Base-by-base conservation (phyloP, 2,329 filamentous ascomycete genomes). In the Cladosporium sp. region DNA sequence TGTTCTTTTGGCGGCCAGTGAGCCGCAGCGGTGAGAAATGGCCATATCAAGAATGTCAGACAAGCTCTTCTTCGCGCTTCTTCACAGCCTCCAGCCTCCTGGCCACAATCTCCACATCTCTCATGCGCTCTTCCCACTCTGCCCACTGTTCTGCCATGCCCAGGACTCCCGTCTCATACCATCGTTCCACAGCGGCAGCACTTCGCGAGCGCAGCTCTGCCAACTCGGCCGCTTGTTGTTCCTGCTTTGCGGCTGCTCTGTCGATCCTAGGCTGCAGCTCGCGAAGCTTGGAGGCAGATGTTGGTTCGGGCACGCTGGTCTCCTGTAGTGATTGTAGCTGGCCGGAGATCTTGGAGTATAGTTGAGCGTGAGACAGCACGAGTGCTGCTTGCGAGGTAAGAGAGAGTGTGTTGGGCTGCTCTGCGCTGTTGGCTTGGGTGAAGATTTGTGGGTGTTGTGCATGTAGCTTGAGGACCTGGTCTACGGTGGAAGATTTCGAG, bases 131-230 rank as follows among this genome's bases (percentile, higher is more conserved):
- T 78, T 96, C 90, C 74, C 89, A 87, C 61, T 89, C 87, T 26
- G 89, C 89, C 80, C 92, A 89, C 66, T 85, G 85, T 70, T 88
- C 85, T 0, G 89, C 89, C 70, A 86, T 87, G 12, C 85, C 84
- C 57, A 96, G 80, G 52, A 95, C 82, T 3, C 88, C 86, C 28
- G 86, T 80, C 75, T 93, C 88, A 77, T 94, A 93, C 89, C 92
- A 96, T 40, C 68, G 77, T 76, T 78, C 76, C 64, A 81, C 76
- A 12, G 80, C 56, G 56, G 77, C 70, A 77, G 88, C 91, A 79
- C 85, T 93, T 69, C 83, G 84, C 68, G 79, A 84, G 75, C 87
- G 84, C 74, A 90, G 83, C 75, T 85, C 85, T 26, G 84, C 85
- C 68, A 91, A 85, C 76, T 89, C 86, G 57, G 82, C 81, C 46